Base-by-base conservation (phyloP, 2,329 filamentous ascomycete genomes). In the Cercospora nicotianae region DNA sequence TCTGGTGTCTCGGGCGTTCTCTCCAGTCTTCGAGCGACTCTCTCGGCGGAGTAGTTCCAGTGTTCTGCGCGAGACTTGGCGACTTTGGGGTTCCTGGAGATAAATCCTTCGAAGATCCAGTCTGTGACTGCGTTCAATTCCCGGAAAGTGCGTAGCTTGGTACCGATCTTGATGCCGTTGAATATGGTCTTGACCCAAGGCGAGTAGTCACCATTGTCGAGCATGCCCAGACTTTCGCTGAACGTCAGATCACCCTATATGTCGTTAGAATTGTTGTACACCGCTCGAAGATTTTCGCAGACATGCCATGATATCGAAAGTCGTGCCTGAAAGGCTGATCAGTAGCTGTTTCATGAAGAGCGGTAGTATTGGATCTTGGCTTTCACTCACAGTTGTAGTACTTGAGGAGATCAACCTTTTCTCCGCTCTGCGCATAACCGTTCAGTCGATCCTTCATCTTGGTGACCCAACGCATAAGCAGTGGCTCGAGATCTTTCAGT, bases 191-290 rank as follows among this genome's bases (percentile, higher is more conserved):
- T 72, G 10, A 76, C 72, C 75, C 75, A 77, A 3, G 64, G 61
- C 8, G 67, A 71, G 60, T 76, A 76, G n/a, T 75, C 75, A 33
- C 68, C 67, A 36, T 70, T 68, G 42, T 78, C 76, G 30, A 78
- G 73, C 71, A 75, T 73, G 26, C 73, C 62, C 6, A 77, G 70
- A n/a, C 67, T 65, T 65, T 77, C 77, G 20, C 68, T 71, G 64
- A 77, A 77, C 3, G 70, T 71, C 20, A 78, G 65, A 39, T 78
- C 76, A 23, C 69, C 76, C 71, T 76, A 70, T 31, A 69, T 57
- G 48, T 60, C 28, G 66, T 71, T n/a, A 67, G 64, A 67, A 72
- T 13, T 18, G 45, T 51, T 39, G 26, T 39, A 48, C 12, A 57
- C 6, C 18, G 6, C 23, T 55, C 63, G 55, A 30, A 9, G 18